Conservation (phyloP, 225 moss, liverwort and hornwort species). For the Rhytidiadelphus loreus region DNA sequence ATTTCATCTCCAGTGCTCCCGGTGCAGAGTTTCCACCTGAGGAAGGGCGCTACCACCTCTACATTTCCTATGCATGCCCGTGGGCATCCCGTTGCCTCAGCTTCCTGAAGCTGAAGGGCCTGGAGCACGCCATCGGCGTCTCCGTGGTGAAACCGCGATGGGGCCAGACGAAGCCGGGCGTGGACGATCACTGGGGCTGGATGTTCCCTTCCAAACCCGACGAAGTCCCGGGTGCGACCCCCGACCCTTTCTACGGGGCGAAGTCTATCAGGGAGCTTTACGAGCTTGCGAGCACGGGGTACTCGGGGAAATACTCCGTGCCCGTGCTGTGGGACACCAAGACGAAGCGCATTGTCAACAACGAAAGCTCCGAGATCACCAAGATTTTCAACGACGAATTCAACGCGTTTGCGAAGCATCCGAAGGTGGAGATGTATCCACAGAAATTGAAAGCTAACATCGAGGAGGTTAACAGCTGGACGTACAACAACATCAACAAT, state of each 20-base stretch:
- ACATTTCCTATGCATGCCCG: constrained; percentile 37
- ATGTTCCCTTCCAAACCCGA: constrained; percentile 18
- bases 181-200: constrained; percentile 50
- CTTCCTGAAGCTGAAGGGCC: constrained; percentile 36
- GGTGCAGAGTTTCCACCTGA: constrained; percentile 27
- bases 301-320: constrained; percentile 40
- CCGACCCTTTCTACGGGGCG: constrained; percentile 20
- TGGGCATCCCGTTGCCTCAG: constrained; percentile 40
- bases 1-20: constrained; percentile 16
- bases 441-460: constrained; percentile 15
- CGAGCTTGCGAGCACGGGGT: constrained; percentile 34
- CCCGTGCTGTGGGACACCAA: constrained; percentile 49
- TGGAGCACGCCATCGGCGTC: constrained; percentile 34
- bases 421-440: constrained; percentile 32
- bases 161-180: constrained; percentile 32
- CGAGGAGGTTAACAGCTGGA: constrained; percentile 37
- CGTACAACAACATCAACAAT: constrained; percentile 47
- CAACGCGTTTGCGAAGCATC: constrained; percentile 37
- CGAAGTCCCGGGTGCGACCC: constrained; percentile 23
- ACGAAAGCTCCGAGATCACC: constrained; percentile 61
- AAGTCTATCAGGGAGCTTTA: constrained; percentile 42
- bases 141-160: constrained; percentile 36
- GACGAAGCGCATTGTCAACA: constrained; percentile 54
- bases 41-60: constrained; percentile 34
- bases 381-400: constrained; percentile 53